A percentile compares a stretch with the other conserved stretches of the same genome.
phyloP scores from a whole-genome alignment of 169 alveolate species.

The Plasmodium blacklocki region DNA sequence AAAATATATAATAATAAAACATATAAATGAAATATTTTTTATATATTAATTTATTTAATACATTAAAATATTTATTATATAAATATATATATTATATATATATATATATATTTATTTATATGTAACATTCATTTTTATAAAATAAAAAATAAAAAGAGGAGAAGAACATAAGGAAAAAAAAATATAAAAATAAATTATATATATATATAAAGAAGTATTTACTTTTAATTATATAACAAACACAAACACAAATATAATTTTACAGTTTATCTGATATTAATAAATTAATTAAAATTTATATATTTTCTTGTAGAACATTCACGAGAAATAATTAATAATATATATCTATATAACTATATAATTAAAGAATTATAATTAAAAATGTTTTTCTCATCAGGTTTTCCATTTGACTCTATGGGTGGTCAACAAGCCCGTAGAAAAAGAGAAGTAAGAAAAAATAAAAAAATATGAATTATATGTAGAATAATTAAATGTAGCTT shows the following conservation, averaged over 20 bases:
- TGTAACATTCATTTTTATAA: too few relatives aligned
- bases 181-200: too few relatives aligned
- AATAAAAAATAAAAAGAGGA: too few relatives aligned
- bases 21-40: background rate
- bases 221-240: too few relatives aligned
- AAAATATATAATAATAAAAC: constrained; percentile 12
- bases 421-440: constrained; percentile 77
- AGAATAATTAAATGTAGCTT: background rate
- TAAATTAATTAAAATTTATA: background rate
- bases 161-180: too few relatives aligned
- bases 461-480: background rate
- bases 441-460: constrained; percentile 66
- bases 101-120: too few relatives aligned
- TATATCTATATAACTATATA: background rate
- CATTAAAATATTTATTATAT: too few relatives aligned
- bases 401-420: constrained; percentile 75
- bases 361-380: background rate
- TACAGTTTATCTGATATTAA: background rate
- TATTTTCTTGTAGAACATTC: constrained; percentile 15
- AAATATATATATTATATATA: too few relatives aligned
- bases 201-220: background rate
- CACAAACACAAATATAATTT: too few relatives aligned
- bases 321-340: constrained; percentile 2
- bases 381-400: constrained; percentile 76
- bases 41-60: too few relatives aligned